A percentile compares a stretch with the other conserved stretches of the same genome.
Evolutionary conservation across 148 eudicot genomes (phyloP).

Genomic region (Vaccinium darrowii): DNA sequence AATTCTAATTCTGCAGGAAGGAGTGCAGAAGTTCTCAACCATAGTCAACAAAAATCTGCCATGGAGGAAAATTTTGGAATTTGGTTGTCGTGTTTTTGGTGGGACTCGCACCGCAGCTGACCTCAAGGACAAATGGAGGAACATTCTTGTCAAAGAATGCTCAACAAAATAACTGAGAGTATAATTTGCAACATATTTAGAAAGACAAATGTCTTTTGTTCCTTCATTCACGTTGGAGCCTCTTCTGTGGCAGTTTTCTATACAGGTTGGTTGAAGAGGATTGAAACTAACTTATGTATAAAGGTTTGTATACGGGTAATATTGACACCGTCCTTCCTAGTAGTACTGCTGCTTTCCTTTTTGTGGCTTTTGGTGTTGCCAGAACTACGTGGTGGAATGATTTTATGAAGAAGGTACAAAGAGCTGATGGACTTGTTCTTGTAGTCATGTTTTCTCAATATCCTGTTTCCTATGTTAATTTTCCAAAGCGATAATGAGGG

Average conservation of each 20-base stretch:
- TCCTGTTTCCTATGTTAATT: neutral
- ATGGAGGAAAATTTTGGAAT: conserved; percentile 65
- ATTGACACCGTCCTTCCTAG: too few relatives aligned
- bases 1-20: conserved; percentile 46
- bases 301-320: neutral
- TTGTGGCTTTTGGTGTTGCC: neutral
- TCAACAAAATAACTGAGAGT: neutral
- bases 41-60: conserved; percentile 49
- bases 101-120: conserved; percentile 59
- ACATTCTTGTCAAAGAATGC: conserved; percentile 16
- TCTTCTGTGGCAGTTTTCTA: neutral
- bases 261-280: neutral
- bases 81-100: conserved; percentile 56
- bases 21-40: conserved; percentile 45
- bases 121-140: conserved; percentile 77
- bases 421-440: neutral
- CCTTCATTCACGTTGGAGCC: neutral
- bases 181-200: neutral
- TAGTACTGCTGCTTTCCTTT: neutral
- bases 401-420: neutral
- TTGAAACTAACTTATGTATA: neutral
- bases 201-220: neutral
- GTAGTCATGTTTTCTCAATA: neutral
- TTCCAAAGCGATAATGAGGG: neutral
- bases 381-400: neutral